Base-by-base conservation (phyloP, 352 stramenopile species). In the Globisporangium cylindrosporum region DNA sequence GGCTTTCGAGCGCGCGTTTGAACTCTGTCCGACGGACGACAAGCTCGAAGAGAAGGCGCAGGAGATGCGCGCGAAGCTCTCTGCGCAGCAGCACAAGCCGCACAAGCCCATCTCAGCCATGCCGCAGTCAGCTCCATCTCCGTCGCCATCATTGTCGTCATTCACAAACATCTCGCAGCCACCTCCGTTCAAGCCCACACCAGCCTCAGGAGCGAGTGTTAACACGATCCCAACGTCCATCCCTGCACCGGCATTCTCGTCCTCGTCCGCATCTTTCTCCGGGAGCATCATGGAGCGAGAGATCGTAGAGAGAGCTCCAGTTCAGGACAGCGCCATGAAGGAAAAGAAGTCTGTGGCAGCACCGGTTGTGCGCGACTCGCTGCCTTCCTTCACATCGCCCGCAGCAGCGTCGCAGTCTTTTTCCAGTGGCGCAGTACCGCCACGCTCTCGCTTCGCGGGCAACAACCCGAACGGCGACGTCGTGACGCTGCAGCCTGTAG, bases 261-360 rank as follows among this genome's bases (percentile, higher is more conserved):
- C 77, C 0, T 78, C 77, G 5, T 75, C 76, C 0, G 76, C 84
- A 24, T 84, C 84, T 15, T 93, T 94, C 71, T 89, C 82, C 12
- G 84, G 84, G 3, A 89, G 66, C 56, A 89, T 94, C 64, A 78
- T 90, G 71, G 87, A 94, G 62, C 81, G 82, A 62, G 73, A 82
- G 49, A 71, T 74, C n/a, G 61, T 69, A 1, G 82, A 89, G 43
- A 15, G 46, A 25, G 49, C 56, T 7, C 36, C 67, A 8, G 53
- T 53, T 36, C 15, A 27, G 12, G 22, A 57, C 7, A 69, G 29
- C 14, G 49, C 4, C 15, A 22, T 46, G 46, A 49, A 12, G 15
- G 59, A 59, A 51, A 51, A 22, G 24, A 41, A 32, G 20, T 4
- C 38, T 14, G n/a, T 48, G 54, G 46, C 25, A 5, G 4, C 51